Evolutionary conservation across 2,329 filamentous ascomycete species (phyloP).

Genomic region (Penicillium griseofulvum): DNA sequence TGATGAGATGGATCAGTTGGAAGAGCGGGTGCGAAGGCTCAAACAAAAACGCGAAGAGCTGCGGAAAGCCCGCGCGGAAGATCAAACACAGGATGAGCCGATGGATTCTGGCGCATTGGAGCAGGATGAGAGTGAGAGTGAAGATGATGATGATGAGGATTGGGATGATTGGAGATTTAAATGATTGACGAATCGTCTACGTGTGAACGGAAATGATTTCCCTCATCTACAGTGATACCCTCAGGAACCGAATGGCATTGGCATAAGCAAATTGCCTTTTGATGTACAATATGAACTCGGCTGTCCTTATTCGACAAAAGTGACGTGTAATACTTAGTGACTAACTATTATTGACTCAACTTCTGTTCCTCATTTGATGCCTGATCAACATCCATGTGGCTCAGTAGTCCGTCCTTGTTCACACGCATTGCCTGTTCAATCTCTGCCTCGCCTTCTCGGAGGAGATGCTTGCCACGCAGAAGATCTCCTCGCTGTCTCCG

Average conservation of each 20-base stretch:
- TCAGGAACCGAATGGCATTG: slow-evolving; percentile 24
- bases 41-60: slow-evolving; percentile 71
- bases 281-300: slow-evolving; percentile 12
- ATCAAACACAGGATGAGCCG: slow-evolving; percentile 27
- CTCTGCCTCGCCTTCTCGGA: slow-evolving; percentile 45
- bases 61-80: slow-evolving; percentile 42
- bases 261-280: slow-evolving; percentile 10
- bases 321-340: slow-evolving; percentile 6
- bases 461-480: slow-evolving; percentile 41
- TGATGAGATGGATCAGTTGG: slow-evolving; percentile 77
- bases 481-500: slow-evolving; percentile 40
- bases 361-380: slow-evolving; percentile 9
- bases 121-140: slow-evolving; percentile 44
- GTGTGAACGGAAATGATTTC: slow-evolving; percentile 22
- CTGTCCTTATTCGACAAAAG: slow-evolving; percentile 3
- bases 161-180: slow-evolving; percentile 48
- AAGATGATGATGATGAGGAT: slow-evolving; percentile 57
- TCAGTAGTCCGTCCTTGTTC: slow-evolving; percentile 43
- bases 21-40: slow-evolving; percentile 65
- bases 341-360: slow-evolving; percentile 10
- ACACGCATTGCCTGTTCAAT: slow-evolving; percentile 46
- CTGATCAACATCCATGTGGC: slow-evolving; percentile 36
- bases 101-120: slow-evolving; percentile 26
- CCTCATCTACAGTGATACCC: slow-evolving; percentile 39
- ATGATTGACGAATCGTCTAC: slow-evolving; percentile 24